These are phyloP conservation scores for Smallanthus sonchifolius DNA, from an alignment of 129 eudicot species.

Conservation along the genomic window DNA sequence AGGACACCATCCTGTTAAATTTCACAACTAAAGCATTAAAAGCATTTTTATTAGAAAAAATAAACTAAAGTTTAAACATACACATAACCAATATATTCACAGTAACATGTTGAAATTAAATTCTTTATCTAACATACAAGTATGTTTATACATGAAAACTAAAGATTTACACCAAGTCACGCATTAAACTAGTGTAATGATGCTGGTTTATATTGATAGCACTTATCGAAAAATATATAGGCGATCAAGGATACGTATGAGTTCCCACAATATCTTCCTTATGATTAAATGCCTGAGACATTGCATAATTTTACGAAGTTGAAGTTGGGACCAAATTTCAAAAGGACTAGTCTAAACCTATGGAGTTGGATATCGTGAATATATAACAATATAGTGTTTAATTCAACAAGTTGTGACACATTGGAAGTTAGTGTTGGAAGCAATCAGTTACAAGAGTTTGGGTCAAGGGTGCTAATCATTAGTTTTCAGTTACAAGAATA, in stretches of 20 bases:
- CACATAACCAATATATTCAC: background rate
- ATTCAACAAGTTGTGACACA: too few species aligned
- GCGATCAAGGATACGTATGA: background rate
- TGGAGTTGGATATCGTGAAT: background rate
- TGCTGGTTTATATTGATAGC: background rate
- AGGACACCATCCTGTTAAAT: constrained; percentile 67
- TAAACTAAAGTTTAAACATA: background rate
- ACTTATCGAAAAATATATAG: background rate
- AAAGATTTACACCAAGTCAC: background rate
- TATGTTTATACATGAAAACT: background rate
- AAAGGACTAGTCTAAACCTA: background rate
- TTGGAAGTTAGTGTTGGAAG: too few species aligned
- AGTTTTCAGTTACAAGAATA: too few species aligned
- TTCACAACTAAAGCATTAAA: constrained; percentile 13
- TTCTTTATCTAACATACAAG: background rate
- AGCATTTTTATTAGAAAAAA: background rate
- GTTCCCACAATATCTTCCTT: background rate
- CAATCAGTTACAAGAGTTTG: too few species aligned
- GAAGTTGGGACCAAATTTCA: background rate
- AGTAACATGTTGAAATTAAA: background rate
- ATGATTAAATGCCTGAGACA: background rate
- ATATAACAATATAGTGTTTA: too few species aligned
- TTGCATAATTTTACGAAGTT: background rate
- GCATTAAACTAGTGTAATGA: background rate
- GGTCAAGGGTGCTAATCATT: too few species aligned